Percentiles rank a stretch among this genome's conserved stretches.
Evolutionary conservation across 306 rosid genomes (phyloP).

Genomic region (Corylus heterophylla): DNA sequence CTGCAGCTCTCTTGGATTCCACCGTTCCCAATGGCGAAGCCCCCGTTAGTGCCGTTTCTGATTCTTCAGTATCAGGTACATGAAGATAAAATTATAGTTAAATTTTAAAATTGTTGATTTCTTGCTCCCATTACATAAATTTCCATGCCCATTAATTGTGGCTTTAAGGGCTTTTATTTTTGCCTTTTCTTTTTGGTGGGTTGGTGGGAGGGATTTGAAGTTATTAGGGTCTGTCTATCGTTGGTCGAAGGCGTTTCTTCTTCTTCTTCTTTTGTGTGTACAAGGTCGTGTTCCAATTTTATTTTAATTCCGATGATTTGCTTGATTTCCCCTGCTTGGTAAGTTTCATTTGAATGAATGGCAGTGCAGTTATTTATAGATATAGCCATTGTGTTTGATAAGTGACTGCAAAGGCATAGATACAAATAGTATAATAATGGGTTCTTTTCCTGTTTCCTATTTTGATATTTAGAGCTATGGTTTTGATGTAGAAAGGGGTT

Average conservation of each 20-base stretch:
- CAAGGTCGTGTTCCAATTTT: neutral
- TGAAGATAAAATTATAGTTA: neutral
- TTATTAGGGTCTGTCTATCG: neutral
- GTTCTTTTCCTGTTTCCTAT: neutral
- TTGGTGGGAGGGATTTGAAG: too few species aligned
- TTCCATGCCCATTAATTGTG: neutral
- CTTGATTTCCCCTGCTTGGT: neutral
- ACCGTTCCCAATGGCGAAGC: neutral
- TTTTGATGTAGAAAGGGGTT: neutral
- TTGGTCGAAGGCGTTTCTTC: neutral
- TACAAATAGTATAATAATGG: too few species aligned
- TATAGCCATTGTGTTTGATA: neutral
- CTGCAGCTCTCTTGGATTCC: conserved; percentile 32
- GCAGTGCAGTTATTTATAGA: neutral
- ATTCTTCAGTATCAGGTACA: conserved; percentile 23
- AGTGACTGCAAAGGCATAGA: neutral
- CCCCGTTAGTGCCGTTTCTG: neutral
- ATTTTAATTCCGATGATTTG: neutral
- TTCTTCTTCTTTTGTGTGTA: neutral
- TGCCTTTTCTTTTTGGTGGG: neutral
- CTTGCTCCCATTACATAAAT: neutral
- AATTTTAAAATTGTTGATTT: neutral
- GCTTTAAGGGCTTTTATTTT: neutral
- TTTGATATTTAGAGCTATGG: neutral
- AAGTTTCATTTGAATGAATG: conserved; percentile 2